These are phyloP conservation scores for Agrocybe praecox DNA, from an alignment of 768 basidiomycete genomes.

Conservation along the genomic window DNA sequence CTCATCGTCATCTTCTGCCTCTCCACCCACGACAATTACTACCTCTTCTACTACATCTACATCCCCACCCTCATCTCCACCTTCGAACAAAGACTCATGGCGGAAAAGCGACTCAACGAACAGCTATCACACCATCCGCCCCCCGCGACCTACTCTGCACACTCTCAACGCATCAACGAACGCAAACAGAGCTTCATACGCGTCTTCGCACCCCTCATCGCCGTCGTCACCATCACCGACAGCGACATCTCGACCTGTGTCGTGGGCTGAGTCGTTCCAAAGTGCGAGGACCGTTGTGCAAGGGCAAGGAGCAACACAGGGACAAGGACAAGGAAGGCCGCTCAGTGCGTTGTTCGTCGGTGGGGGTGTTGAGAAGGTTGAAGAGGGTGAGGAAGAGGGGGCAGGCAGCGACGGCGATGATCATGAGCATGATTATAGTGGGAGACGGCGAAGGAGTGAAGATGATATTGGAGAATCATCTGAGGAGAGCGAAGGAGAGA, in stretches of 20 bases:
- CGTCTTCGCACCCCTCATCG: conserved; percentile 38
- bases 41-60: background rate
- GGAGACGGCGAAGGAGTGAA: background rate
- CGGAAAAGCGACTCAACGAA: conserved; percentile 85
- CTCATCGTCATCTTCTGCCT: too few relatives aligned
- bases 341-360: conserved; percentile 70
- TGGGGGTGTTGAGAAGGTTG: conserved; percentile 65
- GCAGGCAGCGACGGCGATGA: conserved; percentile 18
- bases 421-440: too few relatives aligned
- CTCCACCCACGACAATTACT: background rate
- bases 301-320: background rate
- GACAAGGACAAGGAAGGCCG: conserved; percentile 50
- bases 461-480: background rate
- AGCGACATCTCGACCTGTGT: conserved; percentile 69
- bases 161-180: background rate
- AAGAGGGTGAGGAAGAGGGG: conserved; percentile 50
- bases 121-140: conserved; percentile 72
- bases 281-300: conserved; percentile 75
- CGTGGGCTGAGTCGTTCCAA: conserved; percentile 76
- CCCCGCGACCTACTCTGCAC: background rate
- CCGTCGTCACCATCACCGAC: conserved; percentile 34
- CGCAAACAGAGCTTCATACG: background rate
- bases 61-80: background rate
- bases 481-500: background rate
- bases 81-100: conserved; percentile 63